These are phyloP conservation scores for Neofusicoccum laricinum DNA, from an alignment of 2,329 filamentous ascomycete genomes.

Conservation along the genomic window DNA sequence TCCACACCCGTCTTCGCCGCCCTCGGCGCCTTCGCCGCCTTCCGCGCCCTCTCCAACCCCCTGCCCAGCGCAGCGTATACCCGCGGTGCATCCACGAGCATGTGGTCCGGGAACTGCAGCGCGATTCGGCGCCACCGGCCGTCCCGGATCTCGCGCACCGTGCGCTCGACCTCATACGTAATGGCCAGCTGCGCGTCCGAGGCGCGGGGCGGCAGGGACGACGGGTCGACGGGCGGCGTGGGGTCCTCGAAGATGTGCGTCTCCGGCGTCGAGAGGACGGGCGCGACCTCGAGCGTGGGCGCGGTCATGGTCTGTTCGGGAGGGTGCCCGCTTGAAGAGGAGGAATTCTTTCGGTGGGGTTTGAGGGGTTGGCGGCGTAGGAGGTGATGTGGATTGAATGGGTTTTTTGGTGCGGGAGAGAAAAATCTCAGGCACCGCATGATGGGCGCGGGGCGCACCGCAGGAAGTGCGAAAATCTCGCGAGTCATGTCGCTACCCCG, in stretches of 20 bases:
- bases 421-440: background rate
- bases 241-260: conserved; percentile 58
- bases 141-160: conserved; percentile 69
- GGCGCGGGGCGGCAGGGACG: conserved; percentile 32
- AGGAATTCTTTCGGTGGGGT: background rate
- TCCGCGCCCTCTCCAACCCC: conserved; percentile 37
- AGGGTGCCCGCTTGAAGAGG: too few relatives aligned
- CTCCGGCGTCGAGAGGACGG: conserved; percentile 62
- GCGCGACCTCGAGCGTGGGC: conserved; percentile 36
- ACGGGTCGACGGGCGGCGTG: conserved; percentile 39
- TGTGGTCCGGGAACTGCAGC: conserved; percentile 92
- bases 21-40: background rate
- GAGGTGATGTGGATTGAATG: too few relatives aligned
- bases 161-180: conserved; percentile 83
- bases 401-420: too few relatives aligned
- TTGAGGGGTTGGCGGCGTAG: background rate
- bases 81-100: conserved; percentile 81
- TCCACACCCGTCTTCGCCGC: background rate
- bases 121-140: conserved; percentile 75
- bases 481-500: conserved; percentile 1
- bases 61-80: conserved; percentile 67
- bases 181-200: conserved; percentile 68
- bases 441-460: background rate
- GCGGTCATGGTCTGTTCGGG: background rate
- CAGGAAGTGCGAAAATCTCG: background rate